A percentile compares a stretch with the other conserved stretches of the same genome.
phyloP scores from a whole-genome alignment of 352 stramenopile species.

The Phytophthora tentaculata region DNA sequence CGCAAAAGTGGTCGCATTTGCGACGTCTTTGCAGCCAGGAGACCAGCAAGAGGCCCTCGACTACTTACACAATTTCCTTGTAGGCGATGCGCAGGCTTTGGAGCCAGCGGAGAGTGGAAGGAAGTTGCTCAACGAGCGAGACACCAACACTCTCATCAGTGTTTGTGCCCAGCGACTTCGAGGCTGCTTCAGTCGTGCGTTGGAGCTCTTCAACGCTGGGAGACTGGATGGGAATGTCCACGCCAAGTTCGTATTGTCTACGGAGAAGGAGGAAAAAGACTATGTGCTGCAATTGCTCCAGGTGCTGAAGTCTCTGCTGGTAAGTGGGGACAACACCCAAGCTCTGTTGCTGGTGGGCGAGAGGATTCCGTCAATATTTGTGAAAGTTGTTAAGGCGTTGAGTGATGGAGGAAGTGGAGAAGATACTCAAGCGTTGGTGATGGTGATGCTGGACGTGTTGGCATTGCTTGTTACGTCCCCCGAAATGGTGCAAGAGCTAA shows the following conservation, averaged over 20 bases:
- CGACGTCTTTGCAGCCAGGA: conserved; percentile 6
- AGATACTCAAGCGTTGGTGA: conserved; percentile 18
- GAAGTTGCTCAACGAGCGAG: conserved; percentile 15
- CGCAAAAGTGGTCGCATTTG: conserved; percentile 25
- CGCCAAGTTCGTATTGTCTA: conserved; percentile 14
- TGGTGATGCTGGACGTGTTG: conserved; percentile 40
- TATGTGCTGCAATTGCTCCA: conserved; percentile 31
- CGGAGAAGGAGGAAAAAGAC: conserved; percentile 2
- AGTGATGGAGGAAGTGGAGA: conserved; percentile 8
- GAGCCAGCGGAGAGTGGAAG: neutral
- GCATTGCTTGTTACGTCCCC: conserved; percentile 37
- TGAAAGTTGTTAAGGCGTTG: conserved; percentile 58
- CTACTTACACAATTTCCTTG: conserved; percentile 6
- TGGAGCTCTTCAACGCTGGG: conserved; percentile 47
- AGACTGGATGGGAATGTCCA: conserved; percentile 35
- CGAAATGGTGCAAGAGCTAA: conserved; percentile 56
- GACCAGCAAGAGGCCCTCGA: conserved; percentile 13
- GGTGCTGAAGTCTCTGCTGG: conserved; percentile 38
- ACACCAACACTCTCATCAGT: conserved; percentile 30
- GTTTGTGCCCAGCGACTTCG: conserved; percentile 49
- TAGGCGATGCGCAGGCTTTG: neutral
- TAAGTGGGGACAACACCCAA: conserved; percentile 24
- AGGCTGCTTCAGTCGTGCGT: conserved; percentile 30
- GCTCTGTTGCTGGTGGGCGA: conserved; percentile 51
- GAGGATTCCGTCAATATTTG: conserved; percentile 57